Percentiles rank a stretch among this genome's conserved stretches.
phyloP scores from a whole-genome alignment of 345 rosid species.

The Rhodamnia rubescens region DNA sequence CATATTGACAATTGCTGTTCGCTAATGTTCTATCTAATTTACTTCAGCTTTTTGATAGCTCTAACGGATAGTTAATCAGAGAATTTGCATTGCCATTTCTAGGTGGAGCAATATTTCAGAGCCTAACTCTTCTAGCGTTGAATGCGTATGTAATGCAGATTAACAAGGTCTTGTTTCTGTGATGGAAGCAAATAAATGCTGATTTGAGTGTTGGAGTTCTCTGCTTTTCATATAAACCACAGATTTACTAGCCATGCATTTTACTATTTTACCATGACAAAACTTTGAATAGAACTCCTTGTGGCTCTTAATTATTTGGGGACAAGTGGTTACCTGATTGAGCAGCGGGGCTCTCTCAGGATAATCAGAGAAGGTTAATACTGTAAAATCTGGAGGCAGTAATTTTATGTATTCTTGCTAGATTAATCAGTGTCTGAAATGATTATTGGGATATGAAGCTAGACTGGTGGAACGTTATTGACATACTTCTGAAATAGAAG shows the following conservation, averaged over 20 bases:
- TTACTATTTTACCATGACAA: not conserved
- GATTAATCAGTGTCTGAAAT: not conserved
- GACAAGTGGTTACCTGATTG: not conserved
- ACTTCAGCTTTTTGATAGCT: not conserved
- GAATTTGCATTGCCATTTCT: not conserved
- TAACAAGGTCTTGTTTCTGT: too few species aligned
- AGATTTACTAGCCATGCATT: not conserved
- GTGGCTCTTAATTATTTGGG: not conserved
- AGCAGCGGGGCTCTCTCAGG: not conserved
- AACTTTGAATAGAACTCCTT: not conserved
- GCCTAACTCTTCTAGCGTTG: not conserved
- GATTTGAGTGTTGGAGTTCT: not conserved
- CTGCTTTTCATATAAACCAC: not conserved
- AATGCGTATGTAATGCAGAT: not conserved
- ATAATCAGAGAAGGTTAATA: not conserved
- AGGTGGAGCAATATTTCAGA: not conserved
- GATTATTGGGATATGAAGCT: too few species aligned
- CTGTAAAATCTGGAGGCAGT: not conserved
- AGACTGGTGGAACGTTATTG: too few species aligned
- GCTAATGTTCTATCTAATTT: not conserved
- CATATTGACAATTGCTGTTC: not conserved
- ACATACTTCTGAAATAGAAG: too few species aligned
- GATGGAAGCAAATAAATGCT: too few species aligned
- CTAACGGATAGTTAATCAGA: not conserved
- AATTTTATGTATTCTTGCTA: not conserved